phyloP scores from a whole-genome alignment of 2,329 filamentous ascomycete genomes.

The Paecilomyces niveus region DNA sequence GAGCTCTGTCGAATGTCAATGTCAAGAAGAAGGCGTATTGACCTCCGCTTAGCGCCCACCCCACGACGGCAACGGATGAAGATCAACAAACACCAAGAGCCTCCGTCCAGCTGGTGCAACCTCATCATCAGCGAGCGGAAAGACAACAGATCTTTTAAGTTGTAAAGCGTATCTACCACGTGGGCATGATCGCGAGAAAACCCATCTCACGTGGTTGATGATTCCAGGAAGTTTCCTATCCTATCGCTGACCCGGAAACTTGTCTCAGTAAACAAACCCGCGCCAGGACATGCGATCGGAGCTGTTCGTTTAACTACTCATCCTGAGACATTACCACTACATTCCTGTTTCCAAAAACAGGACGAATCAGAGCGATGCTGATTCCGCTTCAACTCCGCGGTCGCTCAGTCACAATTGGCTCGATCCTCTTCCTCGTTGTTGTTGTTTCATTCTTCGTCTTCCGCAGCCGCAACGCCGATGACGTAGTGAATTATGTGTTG shows the following conservation, averaged over 20 bases:
- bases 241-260: neutral
- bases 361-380: slow-evolving; percentile 5
- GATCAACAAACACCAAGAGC: neutral
- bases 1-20: no score
- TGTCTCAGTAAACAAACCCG: neutral
- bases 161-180: neutral
- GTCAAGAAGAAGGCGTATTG: no score
- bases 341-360: neutral
- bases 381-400: slow-evolving; percentile 10
- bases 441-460: slow-evolving; percentile 21
- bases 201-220: neutral
- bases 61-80: neutral
- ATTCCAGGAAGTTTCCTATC: neutral
- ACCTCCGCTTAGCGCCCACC: neutral
- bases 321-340: neutral
- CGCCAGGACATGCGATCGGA: neutral
- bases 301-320: neutral
- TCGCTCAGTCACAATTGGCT: slow-evolving; percentile 22
- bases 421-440: slow-evolving; percentile 17
- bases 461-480: slow-evolving; percentile 8
- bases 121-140: neutral
- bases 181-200: neutral
- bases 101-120: neutral
- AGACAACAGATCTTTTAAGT: no score
- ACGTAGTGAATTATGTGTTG: slow-evolving; percentile 14